Evolutionary conservation across 23 red algal species (phyloP).

Genomic region (Gracilaria vermiculophylla): DNA sequence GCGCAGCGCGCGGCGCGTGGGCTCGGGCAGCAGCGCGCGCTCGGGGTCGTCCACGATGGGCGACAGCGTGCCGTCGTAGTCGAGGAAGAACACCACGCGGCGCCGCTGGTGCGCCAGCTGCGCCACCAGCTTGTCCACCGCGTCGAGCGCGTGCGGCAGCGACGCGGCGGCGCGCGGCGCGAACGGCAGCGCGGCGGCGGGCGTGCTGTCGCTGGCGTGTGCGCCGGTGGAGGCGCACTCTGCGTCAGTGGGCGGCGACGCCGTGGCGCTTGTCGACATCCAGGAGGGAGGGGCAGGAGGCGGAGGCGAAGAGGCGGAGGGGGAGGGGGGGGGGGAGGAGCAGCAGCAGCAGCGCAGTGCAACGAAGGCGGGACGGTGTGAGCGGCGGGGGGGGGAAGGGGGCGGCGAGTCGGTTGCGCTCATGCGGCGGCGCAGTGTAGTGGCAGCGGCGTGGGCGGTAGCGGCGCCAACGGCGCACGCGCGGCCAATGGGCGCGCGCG

Average conservation of each 20-base stretch:
- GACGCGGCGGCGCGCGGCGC: background rate
- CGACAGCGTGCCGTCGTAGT: conserved; percentile 89
- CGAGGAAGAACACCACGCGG: conserved; percentile 74
- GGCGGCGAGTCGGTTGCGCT: background rate
- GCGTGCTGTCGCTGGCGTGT: no score
- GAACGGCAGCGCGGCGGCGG: background rate
- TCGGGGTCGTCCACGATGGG: conserved; percentile 94
- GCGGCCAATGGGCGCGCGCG: background rate
- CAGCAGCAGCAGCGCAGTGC: no score
- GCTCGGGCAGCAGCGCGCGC: conserved; percentile 45
- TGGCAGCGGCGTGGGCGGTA: no score
- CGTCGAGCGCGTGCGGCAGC: conserved; percentile 8
- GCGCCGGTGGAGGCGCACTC: no score
- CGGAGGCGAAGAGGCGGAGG: background rate
- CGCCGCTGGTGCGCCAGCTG: background rate
- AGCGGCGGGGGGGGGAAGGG: background rate
- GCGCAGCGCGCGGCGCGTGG: conserved; percentile 46
- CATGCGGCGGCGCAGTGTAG: no score
- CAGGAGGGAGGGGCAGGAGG: no score
- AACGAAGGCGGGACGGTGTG: background rate
- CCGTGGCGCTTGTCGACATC: no score
- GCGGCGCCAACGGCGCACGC: background rate
- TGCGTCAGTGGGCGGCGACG: no score
- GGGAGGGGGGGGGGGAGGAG: no score
- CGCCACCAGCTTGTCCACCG: background rate